Evolutionary conservation across 169 alveolate species (phyloP), one percentile per base, ranked within the genome.

Genomic region (Plasmodium berghei): DNA sequence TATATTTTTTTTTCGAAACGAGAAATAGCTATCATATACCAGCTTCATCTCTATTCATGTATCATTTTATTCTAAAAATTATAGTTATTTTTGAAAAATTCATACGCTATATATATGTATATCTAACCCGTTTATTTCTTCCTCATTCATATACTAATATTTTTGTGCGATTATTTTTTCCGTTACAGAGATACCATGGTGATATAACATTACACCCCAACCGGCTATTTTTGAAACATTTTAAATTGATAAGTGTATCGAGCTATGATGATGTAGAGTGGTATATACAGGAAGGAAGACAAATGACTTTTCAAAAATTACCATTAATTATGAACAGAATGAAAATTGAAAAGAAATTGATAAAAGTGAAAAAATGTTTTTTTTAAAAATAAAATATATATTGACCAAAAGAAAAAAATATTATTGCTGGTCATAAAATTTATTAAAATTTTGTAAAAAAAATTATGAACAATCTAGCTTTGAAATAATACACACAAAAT

Each of bases 171-270:
- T 18, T 71, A 16, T 46, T 20, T 59, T 26, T 42, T n/a, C 28
- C 18, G 1, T 56, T 46, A n/a, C 90, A 92, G 93, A 87, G 90
- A 9, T 92, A 92, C 93, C 72, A 89, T 34, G 95, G 95, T 18
- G 95, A 92, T 63, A 66, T 92, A 40, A 92, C 95, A 9, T 72
- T 92, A 59, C 93, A 72, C 49, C 95, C 95, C 34, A 87, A 86
- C 16, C 63, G 86, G 6, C 61, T 92, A 22, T 67, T 77, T 46
- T 56, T 83, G 40, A 80, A 67, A 61, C 92, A 92, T 62, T 67
- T 88, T 49, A 71, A 73, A 28, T 70, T 92, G 22, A 77, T 88
- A 67, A 88, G 92, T 58, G 95, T 89, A 26, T 80, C 94, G 18
- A 72, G 75, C 26, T 80, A 67, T 28, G 87, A 71, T 20, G 95